Base-by-base conservation (phyloP, 2,329 filamentous ascomycete species). In the Alternaria brassicae region DNA sequence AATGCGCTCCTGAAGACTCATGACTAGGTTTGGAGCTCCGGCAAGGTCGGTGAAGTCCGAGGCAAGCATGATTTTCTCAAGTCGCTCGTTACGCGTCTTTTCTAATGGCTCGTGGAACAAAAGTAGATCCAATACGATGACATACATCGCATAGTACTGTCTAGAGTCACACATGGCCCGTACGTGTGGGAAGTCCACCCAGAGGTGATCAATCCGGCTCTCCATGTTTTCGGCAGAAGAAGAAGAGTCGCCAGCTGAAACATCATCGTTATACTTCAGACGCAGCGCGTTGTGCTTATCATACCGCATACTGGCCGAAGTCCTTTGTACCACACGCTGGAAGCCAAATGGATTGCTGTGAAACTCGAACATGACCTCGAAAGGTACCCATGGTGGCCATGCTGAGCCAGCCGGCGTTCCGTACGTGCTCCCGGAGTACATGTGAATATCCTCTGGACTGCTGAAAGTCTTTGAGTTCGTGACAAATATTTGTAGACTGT, bases 321-420 rank as follows among this genome's bases (percentile, higher is more conserved):
- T 99, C 77, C 96, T 94, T 76, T 98, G 92, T 10, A 99, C 93
- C 28, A 99, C 93, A 60, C 95, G 89, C 76, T 94, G 94, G 83
- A 99, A 99, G n/a, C 96, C 95, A 72, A 97, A 97, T 0, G 95
- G 94, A 76, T 96, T 93, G 6, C 91, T 86, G 65, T 94, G 84
- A 78, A 97, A 99, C 77, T 98, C 93, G 72, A 97, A 97, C 90
- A 99, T 97, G 69, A 97, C 92, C 79, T 99, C 95, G 81, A 99
- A 90, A 0, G 95, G 95, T 45, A 98, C 92, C 95, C 95, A 99
- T 0, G 95, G 95, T 10, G 95, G 95, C 95, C 96, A 99, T 15
- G 91, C 89, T 3, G 93, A 92, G 9, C 92, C 92, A 34, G 86
- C 85, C 39, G 91, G 88, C 28, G 93, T 90, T 36, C 96, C 96